Evolutionary conservation across 495 filamentous ascomycete genomes (phyloP).

Genomic region (Coniosporium apollinis): DNA sequence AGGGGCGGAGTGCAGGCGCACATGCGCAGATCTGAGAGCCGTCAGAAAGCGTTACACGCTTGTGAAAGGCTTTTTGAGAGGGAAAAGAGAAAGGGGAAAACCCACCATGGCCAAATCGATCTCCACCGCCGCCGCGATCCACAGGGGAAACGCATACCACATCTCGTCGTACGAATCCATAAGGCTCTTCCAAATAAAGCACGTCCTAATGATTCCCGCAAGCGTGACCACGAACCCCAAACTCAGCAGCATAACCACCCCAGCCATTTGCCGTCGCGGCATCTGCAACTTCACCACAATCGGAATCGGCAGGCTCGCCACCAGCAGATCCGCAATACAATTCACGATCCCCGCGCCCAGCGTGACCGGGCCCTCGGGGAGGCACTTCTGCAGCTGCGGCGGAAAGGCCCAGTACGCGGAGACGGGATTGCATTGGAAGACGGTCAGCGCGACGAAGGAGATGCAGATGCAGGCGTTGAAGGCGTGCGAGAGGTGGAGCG

Average conservation of each 20-base stretch:
- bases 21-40: constrained; percentile 5
- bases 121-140: constrained; percentile 37
- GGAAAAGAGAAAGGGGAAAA: not conserved
- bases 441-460: constrained; percentile 31
- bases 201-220: constrained; percentile 38
- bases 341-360: constrained; percentile 41
- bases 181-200: constrained; percentile 33
- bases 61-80: not conserved
- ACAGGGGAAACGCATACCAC: constrained; percentile 37
- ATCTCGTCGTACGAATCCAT: constrained; percentile 34
- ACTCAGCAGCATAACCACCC: constrained; percentile 40
- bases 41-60: not conserved
- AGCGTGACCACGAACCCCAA: constrained; percentile 41
- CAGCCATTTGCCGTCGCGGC: constrained; percentile 34
- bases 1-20: constrained; percentile 13
- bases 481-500: constrained; percentile 28
- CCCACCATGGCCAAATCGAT: constrained; percentile 44
- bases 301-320: constrained; percentile 42
- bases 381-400: constrained; percentile 26
- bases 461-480: constrained; percentile 29
- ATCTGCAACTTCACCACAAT: constrained; percentile 39
- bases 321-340: constrained; percentile 40
- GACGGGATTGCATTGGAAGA: constrained; percentile 45
- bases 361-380: constrained; percentile 33
- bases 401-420: constrained; percentile 35